These are phyloP conservation scores for Collariella sp. DNA, from an alignment of 495 filamentous ascomycete genomes.

Conservation along the genomic window DNA sequence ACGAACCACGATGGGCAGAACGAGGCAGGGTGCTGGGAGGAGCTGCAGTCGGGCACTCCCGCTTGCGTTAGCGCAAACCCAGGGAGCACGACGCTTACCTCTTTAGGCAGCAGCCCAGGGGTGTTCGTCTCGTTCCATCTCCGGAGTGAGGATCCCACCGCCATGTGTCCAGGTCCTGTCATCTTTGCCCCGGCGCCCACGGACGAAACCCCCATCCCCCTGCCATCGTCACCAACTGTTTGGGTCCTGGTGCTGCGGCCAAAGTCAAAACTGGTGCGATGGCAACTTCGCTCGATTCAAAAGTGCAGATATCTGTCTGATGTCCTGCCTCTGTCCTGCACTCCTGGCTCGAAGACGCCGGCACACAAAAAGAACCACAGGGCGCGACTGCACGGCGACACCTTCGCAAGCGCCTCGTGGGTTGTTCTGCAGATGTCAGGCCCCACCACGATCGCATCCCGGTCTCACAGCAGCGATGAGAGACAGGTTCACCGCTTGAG, in stretches of 20 bases:
- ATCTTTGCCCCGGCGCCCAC: neutral
- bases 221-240: neutral
- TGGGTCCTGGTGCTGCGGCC: slow-evolving; percentile 4
- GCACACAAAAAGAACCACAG: neutral
- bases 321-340: neutral
- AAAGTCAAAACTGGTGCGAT: neutral
- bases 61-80: slow-evolving; percentile 12
- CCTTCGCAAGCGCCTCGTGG: neutral
- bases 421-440: neutral
- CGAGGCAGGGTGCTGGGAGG: neutral
- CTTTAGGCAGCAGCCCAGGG: neutral
- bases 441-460: neutral
- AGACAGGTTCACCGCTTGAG: neutral
- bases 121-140: neutral
- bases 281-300: neutral
- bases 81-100: neutral
- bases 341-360: neutral
- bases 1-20: slow-evolving; percentile 17
- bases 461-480: slow-evolving; percentile 10
- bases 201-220: neutral
- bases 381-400: neutral
- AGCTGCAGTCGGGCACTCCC: neutral
- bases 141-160: neutral
- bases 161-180: slow-evolving; percentile 4
- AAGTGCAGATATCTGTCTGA: no score